Conservation (phyloP, 2,329 filamentous ascomycete species). For the Aspergillus fumigatiaffinis region DNA sequence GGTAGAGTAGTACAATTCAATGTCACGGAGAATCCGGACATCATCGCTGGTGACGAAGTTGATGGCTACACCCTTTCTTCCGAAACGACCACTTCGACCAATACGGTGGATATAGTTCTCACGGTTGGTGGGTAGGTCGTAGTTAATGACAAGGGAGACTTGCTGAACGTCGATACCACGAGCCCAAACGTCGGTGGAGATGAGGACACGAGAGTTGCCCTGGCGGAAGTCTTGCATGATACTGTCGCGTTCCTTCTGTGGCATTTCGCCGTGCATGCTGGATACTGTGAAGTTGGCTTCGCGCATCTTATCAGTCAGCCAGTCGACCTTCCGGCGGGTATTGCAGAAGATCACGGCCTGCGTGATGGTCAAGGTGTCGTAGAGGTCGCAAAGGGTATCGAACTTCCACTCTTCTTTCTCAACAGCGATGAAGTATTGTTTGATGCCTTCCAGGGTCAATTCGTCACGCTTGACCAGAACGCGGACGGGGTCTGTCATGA, state of each 20-base stretch:
- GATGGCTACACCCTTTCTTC: slow-evolving; percentile 97
- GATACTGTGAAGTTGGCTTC: slow-evolving; percentile 98
- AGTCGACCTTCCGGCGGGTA: slow-evolving; percentile 97
- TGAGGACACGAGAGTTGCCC: slow-evolving; percentile 91
- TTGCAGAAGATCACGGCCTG: slow-evolving; percentile 99
- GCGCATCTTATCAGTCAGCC: slow-evolving; percentile 98
- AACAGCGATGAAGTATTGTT: slow-evolving; percentile 98
- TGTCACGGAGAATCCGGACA: slow-evolving; percentile 93
- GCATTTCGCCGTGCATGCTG: slow-evolving; percentile 99
- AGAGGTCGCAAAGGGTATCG: slow-evolving; percentile 95
- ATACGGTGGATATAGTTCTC: slow-evolving; percentile 99
- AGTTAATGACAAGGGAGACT: slow-evolving; percentile 97
- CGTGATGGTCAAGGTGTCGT: slow-evolving; percentile 97
- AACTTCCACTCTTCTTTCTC: slow-evolving; percentile 99
- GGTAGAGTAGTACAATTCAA: slow-evolving; percentile 93
- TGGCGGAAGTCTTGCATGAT: slow-evolving; percentile 99
- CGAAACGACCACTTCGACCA: slow-evolving; percentile 90
- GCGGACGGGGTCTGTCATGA: slow-evolving; percentile 97
- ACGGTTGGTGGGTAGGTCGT: slow-evolving; percentile 95
- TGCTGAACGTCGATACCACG: slow-evolving; percentile 99
- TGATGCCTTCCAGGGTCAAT: slow-evolving; percentile 91
- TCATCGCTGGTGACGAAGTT: slow-evolving; percentile 99
- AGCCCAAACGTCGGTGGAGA: slow-evolving; percentile 97
- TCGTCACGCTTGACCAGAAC: slow-evolving; percentile 99
- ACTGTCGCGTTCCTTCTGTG: slow-evolving; percentile 93